Evolutionary conservation across 2,329 filamentous ascomycete genomes (phyloP), one percentile per base, ranked within the genome.

Genomic region (Alternaria conjuncta): DNA sequence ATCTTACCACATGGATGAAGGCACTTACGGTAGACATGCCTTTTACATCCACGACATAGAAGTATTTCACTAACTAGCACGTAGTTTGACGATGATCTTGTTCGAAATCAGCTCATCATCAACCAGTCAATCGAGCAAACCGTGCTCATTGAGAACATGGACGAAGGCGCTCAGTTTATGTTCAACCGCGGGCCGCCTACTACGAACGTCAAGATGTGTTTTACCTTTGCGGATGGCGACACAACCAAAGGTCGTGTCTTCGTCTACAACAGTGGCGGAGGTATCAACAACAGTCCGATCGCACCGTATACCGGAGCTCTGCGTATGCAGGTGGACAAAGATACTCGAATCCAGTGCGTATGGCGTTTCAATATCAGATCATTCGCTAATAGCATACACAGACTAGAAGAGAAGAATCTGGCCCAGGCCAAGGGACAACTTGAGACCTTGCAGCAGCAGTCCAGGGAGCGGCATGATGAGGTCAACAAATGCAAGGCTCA

Each of bases 61-160:
- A 36, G 28, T 13, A 15, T 21, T 11, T 44, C 20, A 10, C 63
- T 69, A 50, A 60, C 71, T 78, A 61, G 78, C 57, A 36, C 26
- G 21, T 64, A 93, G 79, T 92, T 98, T 65, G 92, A 96, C 64
- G 89, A 95, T 69, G 87, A 92, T 20, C 81, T 92, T 46, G 90
- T 97, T 20, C 89, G 89, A 54, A 91, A 93, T 64, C 90, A 94
- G 63, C 83, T 98, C 50, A 90, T 99, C 73, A 96, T 98, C 76
- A 90, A 90, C 65, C 87, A 93, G 70, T 82, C 83, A 7, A 93
- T 97, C 56, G 96, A 99, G 65, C 94, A 97, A 78, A 88, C 90
- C 8, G 87, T 97, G 6, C 84, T 99, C 1, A 88, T 97, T 57
- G 84, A 89, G 59, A 84, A 90, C 28, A 84, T 92, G 26, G 79